phyloP scores from a whole-genome alignment of 148 eudicot species.

The Rhododendron ovatum region DNA sequence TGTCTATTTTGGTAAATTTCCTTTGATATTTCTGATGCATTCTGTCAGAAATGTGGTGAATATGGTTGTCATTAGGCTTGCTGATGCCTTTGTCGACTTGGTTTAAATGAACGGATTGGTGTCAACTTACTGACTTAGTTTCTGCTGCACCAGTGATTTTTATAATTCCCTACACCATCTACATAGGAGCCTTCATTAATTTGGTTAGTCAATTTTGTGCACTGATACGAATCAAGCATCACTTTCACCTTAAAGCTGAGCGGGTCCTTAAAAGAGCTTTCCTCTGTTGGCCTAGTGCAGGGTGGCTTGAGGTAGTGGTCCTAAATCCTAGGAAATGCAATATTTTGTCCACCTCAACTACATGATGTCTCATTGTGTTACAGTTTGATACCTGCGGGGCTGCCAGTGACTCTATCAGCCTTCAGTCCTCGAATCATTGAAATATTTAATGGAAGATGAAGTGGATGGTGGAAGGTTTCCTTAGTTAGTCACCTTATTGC shows the following conservation, averaged over 20 bases:
- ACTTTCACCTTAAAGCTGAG: not conserved
- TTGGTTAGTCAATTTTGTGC: not conserved
- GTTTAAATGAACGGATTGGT: not conserved
- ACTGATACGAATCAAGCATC: not conserved
- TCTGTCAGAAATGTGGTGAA: not conserved
- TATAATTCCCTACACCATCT: not conserved
- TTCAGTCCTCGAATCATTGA: not conserved
- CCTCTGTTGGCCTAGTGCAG: not conserved
- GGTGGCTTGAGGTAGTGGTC: not conserved
- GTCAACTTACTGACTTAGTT: not conserved
- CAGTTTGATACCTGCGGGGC: not conserved
- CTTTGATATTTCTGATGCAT: not conserved
- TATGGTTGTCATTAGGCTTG: not conserved
- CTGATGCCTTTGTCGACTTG: not conserved
- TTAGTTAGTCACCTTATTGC: not conserved
- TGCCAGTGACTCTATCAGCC: not conserved
- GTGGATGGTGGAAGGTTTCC: not conserved
- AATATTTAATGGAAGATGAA: not conserved
- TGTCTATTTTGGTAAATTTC: not conserved
- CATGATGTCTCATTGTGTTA: not conserved
- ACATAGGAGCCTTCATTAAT: not conserved
- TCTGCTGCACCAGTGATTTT: not conserved
- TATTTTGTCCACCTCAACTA: not conserved
- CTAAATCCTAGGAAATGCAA: not conserved
- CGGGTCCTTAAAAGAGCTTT: not conserved